A percentile compares a stretch with the other conserved stretches of the same genome.
These are phyloP conservation scores for Kodamaea neixiangensis DNA, from an alignment of 805 yeast species.

Conservation along the genomic window DNA sequence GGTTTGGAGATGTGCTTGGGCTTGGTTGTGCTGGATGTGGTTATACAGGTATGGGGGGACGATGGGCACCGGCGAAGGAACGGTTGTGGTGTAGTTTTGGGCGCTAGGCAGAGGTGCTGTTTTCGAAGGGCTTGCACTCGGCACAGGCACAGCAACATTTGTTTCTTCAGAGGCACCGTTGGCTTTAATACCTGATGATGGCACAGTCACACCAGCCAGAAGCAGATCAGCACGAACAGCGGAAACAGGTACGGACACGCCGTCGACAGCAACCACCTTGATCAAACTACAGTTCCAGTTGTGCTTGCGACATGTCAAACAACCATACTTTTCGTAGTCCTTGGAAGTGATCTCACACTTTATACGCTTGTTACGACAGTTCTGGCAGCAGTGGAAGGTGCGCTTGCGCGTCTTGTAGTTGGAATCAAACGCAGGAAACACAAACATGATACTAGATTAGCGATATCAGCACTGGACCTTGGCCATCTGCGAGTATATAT, in stretches of 20 bases:
- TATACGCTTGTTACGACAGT: slow-evolving; percentile 29
- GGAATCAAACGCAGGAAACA: slow-evolving; percentile 38
- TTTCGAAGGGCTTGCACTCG: not conserved
- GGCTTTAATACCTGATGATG: not conserved
- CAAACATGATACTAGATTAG: slow-evolving; percentile 24
- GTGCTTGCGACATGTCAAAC: slow-evolving; percentile 28
- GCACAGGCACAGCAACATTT: not conserved
- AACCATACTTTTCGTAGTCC: slow-evolving; percentile 29
- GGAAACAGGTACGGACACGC: not conserved
- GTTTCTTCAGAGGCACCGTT: not conserved
- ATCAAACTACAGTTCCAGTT: slow-evolving; percentile 20
- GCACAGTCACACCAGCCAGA: not conserved
- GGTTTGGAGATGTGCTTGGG: not conserved
- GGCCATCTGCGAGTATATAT: not conserved
- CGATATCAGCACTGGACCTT: not conserved
- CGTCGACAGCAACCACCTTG: not conserved
- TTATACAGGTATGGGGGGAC: not conserved
- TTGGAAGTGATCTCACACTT: slow-evolving; percentile 29
- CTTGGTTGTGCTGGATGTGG: not conserved
- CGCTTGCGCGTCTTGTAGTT: slow-evolving; percentile 37
- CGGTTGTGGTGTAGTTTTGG: not conserved
- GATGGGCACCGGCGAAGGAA: not conserved
- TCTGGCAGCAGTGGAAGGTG: slow-evolving; percentile 35
- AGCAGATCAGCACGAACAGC: not conserved
- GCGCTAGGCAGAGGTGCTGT: not conserved